Base-by-base conservation (phyloP, 1,284 basidiomycete species). In the Cryptococcus depauperatus region DNA sequence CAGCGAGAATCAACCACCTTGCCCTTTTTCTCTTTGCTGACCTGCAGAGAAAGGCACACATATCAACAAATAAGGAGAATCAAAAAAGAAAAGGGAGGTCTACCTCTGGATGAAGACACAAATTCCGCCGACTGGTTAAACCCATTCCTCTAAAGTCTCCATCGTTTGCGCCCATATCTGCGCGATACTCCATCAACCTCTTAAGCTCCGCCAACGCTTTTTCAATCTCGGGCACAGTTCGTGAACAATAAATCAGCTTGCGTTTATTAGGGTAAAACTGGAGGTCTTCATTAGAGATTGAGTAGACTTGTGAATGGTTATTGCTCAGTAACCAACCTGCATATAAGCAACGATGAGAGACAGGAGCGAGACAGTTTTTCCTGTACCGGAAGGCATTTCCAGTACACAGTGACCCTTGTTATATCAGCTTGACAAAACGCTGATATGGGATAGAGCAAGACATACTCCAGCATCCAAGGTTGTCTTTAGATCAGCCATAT, bases 191-290 rank as follows among this genome's bases (percentile, higher is more conserved):
- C 83, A 99, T 90, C 32, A 99, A 73, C 37, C 93, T 76, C 70
- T 97, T 95, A 62, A 99, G 74, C 73, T 99, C 95, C 1, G 91
- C 83, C 38, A 99, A 75, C 0, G 95, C 95, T 70, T 99, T 99
- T 71, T 99, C 95, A 58, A 99, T 99, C 73, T 99, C 95, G 5
- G 95, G 95, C n/a, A 99, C 95, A 3, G 95, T 99, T 64, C 95
- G 92, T 21, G 95, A 98, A 71, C 95, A 99, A 70, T 99, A 99
- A 57, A 99, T 85, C 56, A 99, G 81, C 70, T 98, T 98, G 53
- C 95, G 79, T 51, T 84, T 82, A 7, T 82, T 84, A 8, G 90
- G 86, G 66, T 92, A 89, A 72, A 91, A 95, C 86, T 92, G 55
- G 37, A 10, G 30, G 28, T 35, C n/a, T 22, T 22, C 18, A 35